phyloP scores from a whole-genome alignment of 2,329 filamentous ascomycete species.

The Trichoderma citrinoviride region DNA sequence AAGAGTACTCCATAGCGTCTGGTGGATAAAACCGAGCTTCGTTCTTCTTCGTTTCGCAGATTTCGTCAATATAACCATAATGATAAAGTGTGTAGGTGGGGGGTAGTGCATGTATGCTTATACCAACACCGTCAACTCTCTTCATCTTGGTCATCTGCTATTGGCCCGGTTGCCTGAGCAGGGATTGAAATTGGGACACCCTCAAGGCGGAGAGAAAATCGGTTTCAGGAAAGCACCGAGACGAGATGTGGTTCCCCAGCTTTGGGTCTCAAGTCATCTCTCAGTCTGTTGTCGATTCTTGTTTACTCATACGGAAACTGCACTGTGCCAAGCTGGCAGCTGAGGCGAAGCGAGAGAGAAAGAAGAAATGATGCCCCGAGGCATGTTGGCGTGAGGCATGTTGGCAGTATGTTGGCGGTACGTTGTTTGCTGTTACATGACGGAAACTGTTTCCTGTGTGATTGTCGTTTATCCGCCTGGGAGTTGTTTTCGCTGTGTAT shows the following conservation, averaged over 20 bases:
- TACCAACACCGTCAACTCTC: background rate
- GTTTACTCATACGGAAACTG: slow-evolving; percentile 6
- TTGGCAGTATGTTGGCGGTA: background rate
- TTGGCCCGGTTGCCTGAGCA: background rate
- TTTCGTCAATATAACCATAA: slow-evolving; percentile 12
- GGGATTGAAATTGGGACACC: background rate
- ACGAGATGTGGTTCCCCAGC: background rate
- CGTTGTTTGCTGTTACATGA: background rate
- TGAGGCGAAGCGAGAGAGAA: background rate
- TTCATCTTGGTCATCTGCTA: background rate
- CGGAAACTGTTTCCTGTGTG: background rate
- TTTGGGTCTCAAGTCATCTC: background rate
- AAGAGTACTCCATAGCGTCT: background rate
- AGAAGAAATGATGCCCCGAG: background rate
- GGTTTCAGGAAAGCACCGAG: background rate
- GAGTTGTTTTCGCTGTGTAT: background rate
- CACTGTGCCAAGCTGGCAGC: background rate
- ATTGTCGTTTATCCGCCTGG: background rate
- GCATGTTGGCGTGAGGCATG: background rate
- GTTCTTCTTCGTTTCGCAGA: background rate
- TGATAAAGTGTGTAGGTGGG: background rate
- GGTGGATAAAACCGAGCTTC: background rate
- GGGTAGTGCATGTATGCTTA: background rate
- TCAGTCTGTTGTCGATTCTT: background rate
- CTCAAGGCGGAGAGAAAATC: background rate